Evolutionary conservation across 2,329 filamentous ascomycete genomes (phyloP), one percentile per base, ranked within the genome.

Genomic region (Cercospora nicotianae): DNA sequence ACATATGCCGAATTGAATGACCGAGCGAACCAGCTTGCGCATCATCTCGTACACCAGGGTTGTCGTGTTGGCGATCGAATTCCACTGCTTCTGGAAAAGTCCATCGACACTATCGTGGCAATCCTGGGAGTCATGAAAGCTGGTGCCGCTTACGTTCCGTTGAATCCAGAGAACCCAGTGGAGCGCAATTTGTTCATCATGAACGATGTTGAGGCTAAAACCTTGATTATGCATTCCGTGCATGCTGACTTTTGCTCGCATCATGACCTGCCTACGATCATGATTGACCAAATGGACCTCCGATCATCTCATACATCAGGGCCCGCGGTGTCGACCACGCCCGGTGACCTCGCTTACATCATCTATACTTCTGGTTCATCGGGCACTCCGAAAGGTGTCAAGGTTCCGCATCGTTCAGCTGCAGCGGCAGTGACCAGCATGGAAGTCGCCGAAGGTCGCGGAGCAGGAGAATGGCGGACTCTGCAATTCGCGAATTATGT

Each of bases 171-270:
- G 42, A 64, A 64, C 7, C 61, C 61, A n/a, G 42, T 64, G 18
- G 61, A 64, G 48, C 61, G 61, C 30, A 64, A 64, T 45, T 23
- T 64, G 16, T 36, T 36, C 39, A 64, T 64, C 45, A 59, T 60
- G 18, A 64, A 64, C 26, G 61, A 64, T 13, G 12, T 64, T n/a
- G 13, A 62, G 33, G 60, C 60, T 12, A 59, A 59, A 18, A 33
- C 57, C 16, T 28, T 31, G 16, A 8, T 42, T n/a, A 42, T 42
- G 36, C 36, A 42, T 42, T 42, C 36, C 36, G n/a, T 7, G 6
- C 16, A 42, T 42, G 36, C 36, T 42, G 36, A 42, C 2, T 42
- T 42, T 6, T 42, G 36, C 36, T 7, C 36, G 16, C 36, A 42
- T 42, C 36, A 42, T n/a, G 36, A 42, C 6, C 36, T 42, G 36